Percentiles rank a stretch among this genome's conserved stretches.
These are phyloP conservation scores for Vicia sativa DNA, from an alignment of 306 rosid species.

Conservation along the genomic window DNA sequence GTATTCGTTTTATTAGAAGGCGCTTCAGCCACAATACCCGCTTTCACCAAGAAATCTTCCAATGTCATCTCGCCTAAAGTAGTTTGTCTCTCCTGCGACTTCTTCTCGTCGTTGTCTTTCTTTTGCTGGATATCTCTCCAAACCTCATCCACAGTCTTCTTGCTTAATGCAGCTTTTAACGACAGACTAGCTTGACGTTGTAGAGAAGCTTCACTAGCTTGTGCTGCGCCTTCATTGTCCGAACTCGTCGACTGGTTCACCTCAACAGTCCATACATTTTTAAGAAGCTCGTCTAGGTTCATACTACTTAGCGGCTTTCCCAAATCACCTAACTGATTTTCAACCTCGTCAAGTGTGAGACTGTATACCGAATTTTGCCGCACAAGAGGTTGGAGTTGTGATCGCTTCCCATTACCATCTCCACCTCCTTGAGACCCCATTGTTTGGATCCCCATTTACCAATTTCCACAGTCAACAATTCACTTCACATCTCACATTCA, in stretches of 20 bases:
- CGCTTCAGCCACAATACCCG: constrained; percentile 82
- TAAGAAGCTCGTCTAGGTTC: constrained; percentile 97
- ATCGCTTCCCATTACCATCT: constrained; percentile 69
- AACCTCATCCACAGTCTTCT: constrained; percentile 97
- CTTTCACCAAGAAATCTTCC: constrained; percentile 97
- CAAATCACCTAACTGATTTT: constrained; percentile 87
- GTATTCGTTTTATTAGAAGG: constrained; percentile 49
- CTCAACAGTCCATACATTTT: constrained; percentile 90
- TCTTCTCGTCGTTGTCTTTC: constrained; percentile 62
- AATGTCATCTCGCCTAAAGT: constrained; percentile 99
- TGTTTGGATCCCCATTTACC: constrained; percentile 80
- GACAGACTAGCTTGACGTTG: constrained; percentile 88
- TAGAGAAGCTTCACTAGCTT: constrained; percentile 62
- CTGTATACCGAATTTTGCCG: constrained; percentile 84
- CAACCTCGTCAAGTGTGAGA: constrained; percentile 96
- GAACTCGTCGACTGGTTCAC: constrained; percentile 60
- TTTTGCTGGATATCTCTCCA: constrained; percentile 94
- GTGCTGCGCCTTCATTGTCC: constrained; percentile 54
- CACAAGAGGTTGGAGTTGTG: constrained; percentile 64
- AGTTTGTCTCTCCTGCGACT: constrained; percentile 66
- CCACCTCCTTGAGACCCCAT: constrained; percentile 88
- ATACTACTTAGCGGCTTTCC: constrained; percentile 95
- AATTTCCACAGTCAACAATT: constrained; percentile 35
- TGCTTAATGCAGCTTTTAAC: constrained; percentile 71
- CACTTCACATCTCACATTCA: constrained; percentile 35